These are phyloP conservation scores for Epichloe sibirici DNA, from an alignment of 2,329 filamentous ascomycete genomes.

Conservation along the genomic window DNA sequence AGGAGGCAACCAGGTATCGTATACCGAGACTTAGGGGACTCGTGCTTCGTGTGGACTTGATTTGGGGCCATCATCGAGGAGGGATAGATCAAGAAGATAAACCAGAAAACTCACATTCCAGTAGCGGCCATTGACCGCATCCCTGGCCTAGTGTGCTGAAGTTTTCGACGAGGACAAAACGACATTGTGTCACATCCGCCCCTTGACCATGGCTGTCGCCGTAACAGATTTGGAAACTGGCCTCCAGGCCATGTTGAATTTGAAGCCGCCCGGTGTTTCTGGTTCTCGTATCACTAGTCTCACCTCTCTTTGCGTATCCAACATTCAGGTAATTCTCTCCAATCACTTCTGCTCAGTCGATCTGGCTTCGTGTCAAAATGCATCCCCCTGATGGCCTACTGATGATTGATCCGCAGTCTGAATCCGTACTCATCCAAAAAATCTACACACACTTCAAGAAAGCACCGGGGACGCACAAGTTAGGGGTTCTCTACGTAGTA, in stretches of 20 bases:
- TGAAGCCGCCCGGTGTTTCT: slow-evolving; percentile 90
- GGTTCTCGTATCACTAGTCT: slow-evolving; percentile 82
- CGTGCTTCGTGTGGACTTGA: background rate
- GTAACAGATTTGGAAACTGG: slow-evolving; percentile 84
- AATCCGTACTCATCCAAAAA: slow-evolving; percentile 89
- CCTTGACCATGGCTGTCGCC: slow-evolving; percentile 56
- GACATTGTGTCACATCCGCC: slow-evolving; percentile 7
- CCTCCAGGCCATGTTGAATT: slow-evolving; percentile 78
- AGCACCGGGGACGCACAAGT: slow-evolving; percentile 85
- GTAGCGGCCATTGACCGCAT: background rate
- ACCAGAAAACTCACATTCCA: background rate
- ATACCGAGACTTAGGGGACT: background rate
- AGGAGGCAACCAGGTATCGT: background rate
- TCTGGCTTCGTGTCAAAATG: background rate
- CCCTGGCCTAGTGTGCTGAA: background rate
- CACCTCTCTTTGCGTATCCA: slow-evolving; percentile 76
- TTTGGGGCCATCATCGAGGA: background rate
- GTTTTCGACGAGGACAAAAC: background rate
- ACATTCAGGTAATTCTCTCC: slow-evolving; percentile 61
- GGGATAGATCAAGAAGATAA: background rate
- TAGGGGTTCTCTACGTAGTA: slow-evolving; percentile 99
- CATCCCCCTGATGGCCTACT: slow-evolving; percentile 8
- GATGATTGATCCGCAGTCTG: slow-evolving; percentile 49
- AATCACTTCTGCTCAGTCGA: background rate
- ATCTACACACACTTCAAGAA: slow-evolving; percentile 97